A percentile compares a stretch with the other conserved stretches of the same genome.
These are phyloP conservation scores for Aegilops sharonensis DNA, from an alignment of 176 grass and related monocot genomes.

Conservation along the genomic window DNA sequence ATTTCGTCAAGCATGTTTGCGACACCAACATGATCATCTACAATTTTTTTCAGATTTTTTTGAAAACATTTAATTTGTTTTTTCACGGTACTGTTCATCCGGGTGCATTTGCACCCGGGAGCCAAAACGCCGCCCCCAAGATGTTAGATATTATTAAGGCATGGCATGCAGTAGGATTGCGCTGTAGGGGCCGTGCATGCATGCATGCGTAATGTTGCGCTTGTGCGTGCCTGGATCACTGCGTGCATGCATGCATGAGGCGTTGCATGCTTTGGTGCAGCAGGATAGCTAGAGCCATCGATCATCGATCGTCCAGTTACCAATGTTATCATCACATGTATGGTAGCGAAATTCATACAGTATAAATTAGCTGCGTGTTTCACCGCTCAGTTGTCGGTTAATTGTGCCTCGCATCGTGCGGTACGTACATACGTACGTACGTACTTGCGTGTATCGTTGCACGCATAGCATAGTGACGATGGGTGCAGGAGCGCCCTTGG, in stretches of 20 bases:
- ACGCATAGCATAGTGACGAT: too few species aligned
- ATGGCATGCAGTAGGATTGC: background rate
- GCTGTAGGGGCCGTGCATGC: background rate
- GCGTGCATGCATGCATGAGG: background rate
- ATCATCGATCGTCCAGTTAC: background rate
- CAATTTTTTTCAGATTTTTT: too few species aligned
- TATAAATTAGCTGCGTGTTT: background rate
- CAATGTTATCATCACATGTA: background rate
- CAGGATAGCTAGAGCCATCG: background rate
- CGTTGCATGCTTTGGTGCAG: background rate
- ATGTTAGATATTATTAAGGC: background rate
- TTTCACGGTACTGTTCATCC: too few species aligned
- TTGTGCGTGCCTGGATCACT: background rate
- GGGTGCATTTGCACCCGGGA: too few species aligned
- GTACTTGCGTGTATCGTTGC: too few species aligned
- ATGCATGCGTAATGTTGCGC: background rate
- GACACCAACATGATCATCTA: too few species aligned
- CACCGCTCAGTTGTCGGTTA: background rate
- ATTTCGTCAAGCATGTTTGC: too few species aligned
- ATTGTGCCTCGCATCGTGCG: background rate
- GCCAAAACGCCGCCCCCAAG: too few species aligned
- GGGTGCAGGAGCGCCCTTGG: too few species aligned
- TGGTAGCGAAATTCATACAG: background rate
- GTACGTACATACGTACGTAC: too few species aligned
- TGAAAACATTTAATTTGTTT: too few species aligned